Conservation (phyloP, 129 eudicot genomes). For the Tanacetum coccineum region DNA sequence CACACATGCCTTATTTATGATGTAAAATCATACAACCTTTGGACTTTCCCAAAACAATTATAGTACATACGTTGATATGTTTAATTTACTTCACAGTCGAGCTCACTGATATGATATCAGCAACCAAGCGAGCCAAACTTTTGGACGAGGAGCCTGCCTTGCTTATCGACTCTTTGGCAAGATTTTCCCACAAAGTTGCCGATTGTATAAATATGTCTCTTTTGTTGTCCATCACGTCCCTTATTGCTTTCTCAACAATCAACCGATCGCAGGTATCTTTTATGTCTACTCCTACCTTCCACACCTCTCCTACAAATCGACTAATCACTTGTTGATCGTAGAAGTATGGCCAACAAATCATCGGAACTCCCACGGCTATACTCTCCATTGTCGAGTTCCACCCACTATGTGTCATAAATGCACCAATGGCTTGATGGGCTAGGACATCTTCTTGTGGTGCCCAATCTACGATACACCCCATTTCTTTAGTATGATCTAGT, state of each 20-base stretch:
- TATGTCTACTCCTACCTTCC: neutral
- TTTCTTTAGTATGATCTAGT: neutral
- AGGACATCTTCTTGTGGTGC: constrained; percentile 4
- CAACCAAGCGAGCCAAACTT: too few species aligned
- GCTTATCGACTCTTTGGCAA: neutral
- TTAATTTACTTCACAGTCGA: too few species aligned
- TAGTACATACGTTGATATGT: too few species aligned
- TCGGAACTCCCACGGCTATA: neutral
- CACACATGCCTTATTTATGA: too few species aligned
- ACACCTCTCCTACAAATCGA: neutral
- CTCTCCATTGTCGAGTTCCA: neutral
- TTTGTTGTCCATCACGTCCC: neutral
- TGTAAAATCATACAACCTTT: too few species aligned
- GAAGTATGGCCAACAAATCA: neutral
- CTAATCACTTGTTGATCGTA: neutral
- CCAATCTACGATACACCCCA: constrained; percentile 5
- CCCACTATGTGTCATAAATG: neutral
- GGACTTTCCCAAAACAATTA: too few species aligned
- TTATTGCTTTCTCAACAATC: neutral
- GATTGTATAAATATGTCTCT: neutral
- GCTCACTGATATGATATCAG: too few species aligned
- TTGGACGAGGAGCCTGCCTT: neutral
- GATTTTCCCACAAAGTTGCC: neutral
- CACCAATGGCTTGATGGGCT: neutral
- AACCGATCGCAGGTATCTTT: constrained; percentile 6